Evolutionary conservation across 306 rosid genomes (phyloP).

Genomic region (Prunus padus): DNA sequence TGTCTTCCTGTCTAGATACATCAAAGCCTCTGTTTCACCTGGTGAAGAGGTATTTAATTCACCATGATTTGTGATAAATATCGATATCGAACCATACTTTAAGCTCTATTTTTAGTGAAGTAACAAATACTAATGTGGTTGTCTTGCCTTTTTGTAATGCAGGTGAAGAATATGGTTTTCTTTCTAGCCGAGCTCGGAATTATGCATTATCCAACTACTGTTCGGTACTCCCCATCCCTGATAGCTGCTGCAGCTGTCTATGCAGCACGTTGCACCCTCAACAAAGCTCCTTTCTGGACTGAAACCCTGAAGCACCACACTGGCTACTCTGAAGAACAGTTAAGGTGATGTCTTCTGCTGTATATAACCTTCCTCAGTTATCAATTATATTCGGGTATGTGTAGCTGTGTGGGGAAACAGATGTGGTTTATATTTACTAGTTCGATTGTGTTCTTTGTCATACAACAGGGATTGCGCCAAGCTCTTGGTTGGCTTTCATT

Average conservation of each 20-base stretch:
- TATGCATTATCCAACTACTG: slow-evolving; percentile 45
- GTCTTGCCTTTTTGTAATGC: slow-evolving; percentile 19
- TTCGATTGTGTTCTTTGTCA: background rate
- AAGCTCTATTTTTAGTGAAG: background rate
- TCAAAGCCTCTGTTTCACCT: slow-evolving; percentile 62
- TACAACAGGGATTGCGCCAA: slow-evolving; percentile 59
- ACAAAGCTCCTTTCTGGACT: slow-evolving; percentile 59
- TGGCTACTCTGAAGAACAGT: slow-evolving; percentile 59
- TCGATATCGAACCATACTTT: too few relatives aligned
- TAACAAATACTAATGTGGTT: background rate
- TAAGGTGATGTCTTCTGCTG: slow-evolving; percentile 29
- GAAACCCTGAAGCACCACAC: slow-evolving; percentile 65
- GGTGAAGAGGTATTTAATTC: slow-evolving; percentile 47
- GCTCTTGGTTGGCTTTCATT: slow-evolving; percentile 48
- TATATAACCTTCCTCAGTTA: too few relatives aligned
- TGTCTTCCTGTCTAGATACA: slow-evolving; percentile 69
- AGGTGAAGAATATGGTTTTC: slow-evolving; percentile 66
- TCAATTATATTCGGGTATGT: slow-evolving; percentile 4
- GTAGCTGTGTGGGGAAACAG: background rate
- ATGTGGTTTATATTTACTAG: background rate
- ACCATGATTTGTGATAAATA: background rate
- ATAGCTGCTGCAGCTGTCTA: slow-evolving; percentile 82
- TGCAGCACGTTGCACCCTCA: slow-evolving; percentile 60
- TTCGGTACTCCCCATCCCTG: slow-evolving; percentile 48
- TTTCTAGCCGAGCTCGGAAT: slow-evolving; percentile 69